A percentile compares a stretch with the other conserved stretches of the same genome.
Conservation (phyloP, 139 green algal genomes). For the Chlorella sp. region DNA sequence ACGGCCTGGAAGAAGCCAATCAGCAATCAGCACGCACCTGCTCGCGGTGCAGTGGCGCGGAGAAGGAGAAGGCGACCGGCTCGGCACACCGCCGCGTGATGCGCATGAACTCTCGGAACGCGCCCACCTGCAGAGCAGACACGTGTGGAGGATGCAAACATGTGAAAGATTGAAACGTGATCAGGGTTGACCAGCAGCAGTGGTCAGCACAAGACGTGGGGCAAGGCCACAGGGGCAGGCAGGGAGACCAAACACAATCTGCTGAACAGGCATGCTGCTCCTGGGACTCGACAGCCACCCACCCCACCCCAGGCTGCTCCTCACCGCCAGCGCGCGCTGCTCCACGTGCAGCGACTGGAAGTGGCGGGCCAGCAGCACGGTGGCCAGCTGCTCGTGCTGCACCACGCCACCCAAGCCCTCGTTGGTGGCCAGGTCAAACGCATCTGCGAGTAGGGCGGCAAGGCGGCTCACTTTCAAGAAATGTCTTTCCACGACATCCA, state of each 20-base stretch:
- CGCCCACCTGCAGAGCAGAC: conserved; percentile 15
- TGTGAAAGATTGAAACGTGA: too few species aligned
- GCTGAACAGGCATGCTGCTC: too few species aligned
- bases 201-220: too few species aligned
- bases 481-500: too few species aligned
- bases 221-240: too few species aligned
- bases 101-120: conserved; percentile 15
- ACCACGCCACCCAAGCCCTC: conserved; percentile 19
- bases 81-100: conserved; percentile 16
- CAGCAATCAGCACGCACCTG: conserved; percentile 11
- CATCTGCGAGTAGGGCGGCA: background rate
- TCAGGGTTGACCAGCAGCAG: background rate
- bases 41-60: background rate
- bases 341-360: conserved; percentile 33
- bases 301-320: too few species aligned
- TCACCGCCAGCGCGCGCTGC: conserved; percentile 26
- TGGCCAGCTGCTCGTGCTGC: conserved; percentile 28
- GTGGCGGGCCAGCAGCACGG: conserved; percentile 9
- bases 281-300: too few species aligned
- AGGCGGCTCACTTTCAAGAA: too few species aligned
- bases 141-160: too few species aligned
- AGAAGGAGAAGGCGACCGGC: conserved; percentile 28
- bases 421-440: conserved; percentile 25
- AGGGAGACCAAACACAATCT: too few species aligned
- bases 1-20: too few species aligned